Percentiles rank a stretch among this genome's conserved stretches.
These are phyloP conservation scores for Ceratobasidium sp. DNA, from an alignment of 1,284 basidiomycete genomes.

Conservation along the genomic window DNA sequence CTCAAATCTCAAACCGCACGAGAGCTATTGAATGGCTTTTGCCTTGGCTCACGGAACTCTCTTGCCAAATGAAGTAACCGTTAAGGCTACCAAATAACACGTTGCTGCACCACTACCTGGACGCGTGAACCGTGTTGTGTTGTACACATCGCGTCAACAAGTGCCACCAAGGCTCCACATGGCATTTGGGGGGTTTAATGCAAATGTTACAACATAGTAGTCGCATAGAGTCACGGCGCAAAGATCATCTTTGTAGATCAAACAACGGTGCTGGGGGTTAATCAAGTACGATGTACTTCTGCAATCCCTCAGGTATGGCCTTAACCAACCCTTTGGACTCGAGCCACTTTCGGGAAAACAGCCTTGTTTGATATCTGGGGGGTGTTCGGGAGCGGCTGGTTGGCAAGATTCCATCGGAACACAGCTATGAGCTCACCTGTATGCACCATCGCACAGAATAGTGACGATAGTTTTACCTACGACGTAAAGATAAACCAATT, in stretches of 20 bases:
- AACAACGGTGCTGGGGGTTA: slow-evolving; percentile 51
- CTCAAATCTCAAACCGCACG: neutral
- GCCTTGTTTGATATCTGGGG: slow-evolving; percentile 83
- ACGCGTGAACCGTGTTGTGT: slow-evolving; percentile 36
- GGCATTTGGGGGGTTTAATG: neutral
- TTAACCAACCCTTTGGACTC: slow-evolving; percentile 81
- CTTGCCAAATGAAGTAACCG: slow-evolving; percentile 36
- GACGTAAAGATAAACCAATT: slow-evolving; percentile 20
- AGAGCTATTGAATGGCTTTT: slow-evolving; percentile 5
- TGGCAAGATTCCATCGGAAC: slow-evolving; percentile 43
- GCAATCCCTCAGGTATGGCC: slow-evolving; percentile 85
- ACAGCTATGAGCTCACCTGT: slow-evolving; percentile 61
- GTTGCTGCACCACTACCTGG: slow-evolving; percentile 13
- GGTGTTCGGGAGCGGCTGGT: slow-evolving; percentile 10
- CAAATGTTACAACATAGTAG: neutral
- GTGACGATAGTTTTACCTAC: slow-evolving; percentile 89
- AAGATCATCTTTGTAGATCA: slow-evolving; percentile 11
- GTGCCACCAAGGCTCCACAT: slow-evolving; percentile 13
- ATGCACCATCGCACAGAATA: slow-evolving; percentile 93
- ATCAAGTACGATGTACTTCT: slow-evolving; percentile 91
- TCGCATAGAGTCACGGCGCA: slow-evolving; percentile 28
- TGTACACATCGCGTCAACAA: slow-evolving; percentile 40
- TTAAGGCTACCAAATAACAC: slow-evolving; percentile 14
- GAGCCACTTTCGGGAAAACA: slow-evolving; percentile 97
- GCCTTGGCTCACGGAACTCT: slow-evolving; percentile 8